Evolutionary conservation across 2,329 filamentous ascomycete species (phyloP), one percentile per base, ranked within the genome.

Genomic region (Cladosporium sp.): DNA sequence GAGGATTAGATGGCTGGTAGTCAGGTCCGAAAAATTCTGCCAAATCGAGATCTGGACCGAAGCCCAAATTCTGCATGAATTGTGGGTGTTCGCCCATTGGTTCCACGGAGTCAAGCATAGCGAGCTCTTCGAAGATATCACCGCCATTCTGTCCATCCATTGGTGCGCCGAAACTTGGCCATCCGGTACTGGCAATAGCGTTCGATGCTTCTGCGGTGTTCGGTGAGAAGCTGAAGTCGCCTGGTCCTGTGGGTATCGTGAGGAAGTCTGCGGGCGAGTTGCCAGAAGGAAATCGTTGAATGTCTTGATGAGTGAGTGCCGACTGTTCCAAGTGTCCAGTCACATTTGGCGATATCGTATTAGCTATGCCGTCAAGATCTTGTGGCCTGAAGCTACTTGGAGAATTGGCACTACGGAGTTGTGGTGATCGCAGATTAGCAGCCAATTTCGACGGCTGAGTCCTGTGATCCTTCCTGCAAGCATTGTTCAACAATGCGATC

Each of bases 51-150:
- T 84, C 84, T 0, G 84, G 84, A 1, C 80, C 83, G 66, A 87
- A 86, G 0, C 85, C 85, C 19, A 88, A 74, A 63, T 87, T 87
- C 44, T 83, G 78, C 83, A 87, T 85, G 64, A 87, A 87, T 61
- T 85, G 82, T 1, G 82, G 77, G 61, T 86, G 83, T 12, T 78
- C 76, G 24, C 82, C 80, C 44, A 57, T 17, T 4, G 82, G 71
- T 54, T 82, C 78, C 20, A 76, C 76, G 2, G 77, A 80, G 63
- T 84, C 82, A 32, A 84, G 71, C 8, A 81, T 80, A 3, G 81
- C 81, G 36, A 85, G 69, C 61, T 84, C 81, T 52, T 84, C 82
- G 59, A 84, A 83, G 53, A 83, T 75, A 15, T 77, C 79, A 3
- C 50, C 53, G 34, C 61, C 62, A 7, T 53, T 32, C 37, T 37